These are phyloP conservation scores for Lentinula boryana DNA, from an alignment of 768 basidiomycete genomes.

Conservation along the genomic window DNA sequence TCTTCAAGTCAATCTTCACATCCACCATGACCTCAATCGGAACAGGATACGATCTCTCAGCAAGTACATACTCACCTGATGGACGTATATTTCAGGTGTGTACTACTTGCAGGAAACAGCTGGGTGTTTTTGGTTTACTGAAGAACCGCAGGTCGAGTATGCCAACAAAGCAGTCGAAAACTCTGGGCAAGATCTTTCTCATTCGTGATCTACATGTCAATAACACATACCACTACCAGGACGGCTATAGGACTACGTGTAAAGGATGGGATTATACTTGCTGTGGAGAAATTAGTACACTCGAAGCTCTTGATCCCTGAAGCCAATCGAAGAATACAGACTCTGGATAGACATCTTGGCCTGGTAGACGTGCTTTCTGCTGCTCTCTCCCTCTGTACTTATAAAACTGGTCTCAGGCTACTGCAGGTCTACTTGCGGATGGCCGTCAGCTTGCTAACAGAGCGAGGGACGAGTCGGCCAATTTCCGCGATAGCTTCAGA, in stretches of 20 bases:
- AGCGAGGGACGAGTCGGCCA: slow-evolving; percentile 78
- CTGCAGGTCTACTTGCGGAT: slow-evolving; percentile 90
- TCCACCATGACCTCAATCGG: slow-evolving; percentile 92
- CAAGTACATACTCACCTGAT: slow-evolving; percentile 93
- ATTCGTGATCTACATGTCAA: not conserved
- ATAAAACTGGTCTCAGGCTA: slow-evolving; percentile 51
- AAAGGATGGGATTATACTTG: slow-evolving; percentile 91
- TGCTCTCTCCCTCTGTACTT: not conserved
- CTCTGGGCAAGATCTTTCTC: slow-evolving; percentile 62
- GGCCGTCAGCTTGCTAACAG: slow-evolving; percentile 82
- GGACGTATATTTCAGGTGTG: slow-evolving; percentile 96
- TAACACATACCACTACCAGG: slow-evolving; percentile 30
- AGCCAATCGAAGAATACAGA: slow-evolving; percentile 89
- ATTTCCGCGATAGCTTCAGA: slow-evolving; percentile 67
- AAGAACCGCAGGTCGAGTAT: slow-evolving; percentile 75
- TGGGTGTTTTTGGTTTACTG: not conserved
- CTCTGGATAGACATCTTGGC: slow-evolving; percentile 90
- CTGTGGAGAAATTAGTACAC: slow-evolving; percentile 97
- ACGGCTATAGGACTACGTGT: slow-evolving; percentile 95
- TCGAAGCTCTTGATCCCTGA: slow-evolving; percentile 93
- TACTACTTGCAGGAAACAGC: not conserved
- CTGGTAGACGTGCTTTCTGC: slow-evolving; percentile 44
- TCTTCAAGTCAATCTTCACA: slow-evolving; percentile 29
- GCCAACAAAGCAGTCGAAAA: slow-evolving; percentile 99
- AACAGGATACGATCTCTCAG: slow-evolving; percentile 96